Evolutionary conservation across 257 asterid species (phyloP).

Genomic region (Solanum rostratum): DNA sequence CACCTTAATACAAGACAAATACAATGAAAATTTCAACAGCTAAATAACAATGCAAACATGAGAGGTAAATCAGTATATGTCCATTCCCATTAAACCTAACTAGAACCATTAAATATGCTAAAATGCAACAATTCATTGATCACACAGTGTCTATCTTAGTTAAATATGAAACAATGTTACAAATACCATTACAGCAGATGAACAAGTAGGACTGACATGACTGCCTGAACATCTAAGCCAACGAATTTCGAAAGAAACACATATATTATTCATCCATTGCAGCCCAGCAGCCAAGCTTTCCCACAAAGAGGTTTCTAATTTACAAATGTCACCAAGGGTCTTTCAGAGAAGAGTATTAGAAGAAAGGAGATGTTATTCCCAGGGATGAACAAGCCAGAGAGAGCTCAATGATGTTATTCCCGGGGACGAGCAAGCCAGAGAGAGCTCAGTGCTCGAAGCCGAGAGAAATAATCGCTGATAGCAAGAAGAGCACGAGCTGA

Average conservation of each 20-base stretch:
- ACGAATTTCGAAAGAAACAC: background rate
- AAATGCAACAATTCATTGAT: background rate
- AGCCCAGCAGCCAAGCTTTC: background rate
- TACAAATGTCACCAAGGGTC: background rate
- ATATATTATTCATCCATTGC: background rate
- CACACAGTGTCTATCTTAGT: background rate
- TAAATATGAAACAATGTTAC: background rate
- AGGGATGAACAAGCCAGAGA: slow-evolving; percentile 95
- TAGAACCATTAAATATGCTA: background rate
- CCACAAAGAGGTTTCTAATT: slow-evolving; percentile 1
- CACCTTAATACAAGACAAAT: background rate
- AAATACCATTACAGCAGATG: background rate
- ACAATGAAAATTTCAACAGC: background rate
- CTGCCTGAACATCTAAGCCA: background rate
- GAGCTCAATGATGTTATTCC: slow-evolving; percentile 71
- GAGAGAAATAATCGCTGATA: slow-evolving; percentile 77
- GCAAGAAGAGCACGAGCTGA: slow-evolving; percentile 94
- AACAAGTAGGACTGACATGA: background rate
- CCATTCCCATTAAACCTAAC: slow-evolving; percentile 3
- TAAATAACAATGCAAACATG: background rate
- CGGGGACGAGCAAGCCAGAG: slow-evolving; percentile 96
- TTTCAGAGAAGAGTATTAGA: background rate
- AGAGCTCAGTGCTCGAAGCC: slow-evolving; percentile 88
- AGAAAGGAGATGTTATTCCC: slow-evolving; percentile 29
- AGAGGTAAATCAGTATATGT: background rate